A percentile compares a stretch with the other conserved stretches of the same genome.
These are phyloP conservation scores for Populus trichocarpa DNA, from an alignment of 441 rosid species.

Conservation along the genomic window DNA sequence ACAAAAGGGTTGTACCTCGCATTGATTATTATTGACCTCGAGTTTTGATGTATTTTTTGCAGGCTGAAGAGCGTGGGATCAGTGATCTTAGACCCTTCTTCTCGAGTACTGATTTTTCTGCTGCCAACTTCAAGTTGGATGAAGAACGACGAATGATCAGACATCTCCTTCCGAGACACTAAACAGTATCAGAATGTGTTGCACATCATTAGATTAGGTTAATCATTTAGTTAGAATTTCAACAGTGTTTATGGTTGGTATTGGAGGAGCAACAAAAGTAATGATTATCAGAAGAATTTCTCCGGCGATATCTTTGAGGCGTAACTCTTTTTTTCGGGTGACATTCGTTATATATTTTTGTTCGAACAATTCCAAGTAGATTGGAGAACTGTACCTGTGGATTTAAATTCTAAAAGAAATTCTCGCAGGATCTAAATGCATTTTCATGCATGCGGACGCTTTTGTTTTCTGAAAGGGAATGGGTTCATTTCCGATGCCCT, in stretches of 20 bases:
- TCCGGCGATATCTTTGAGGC: not conserved
- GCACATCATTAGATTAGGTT: not conserved
- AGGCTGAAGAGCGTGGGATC: constrained; percentile 91
- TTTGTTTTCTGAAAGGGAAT: no score
- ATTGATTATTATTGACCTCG: not conserved
- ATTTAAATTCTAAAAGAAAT: no score
- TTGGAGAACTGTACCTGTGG: no score
- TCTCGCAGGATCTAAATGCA: no score
- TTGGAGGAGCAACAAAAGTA: not conserved
- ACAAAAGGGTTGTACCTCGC: not conserved
- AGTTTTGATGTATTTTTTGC: constrained; percentile 16
- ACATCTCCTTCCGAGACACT: constrained; percentile 41
- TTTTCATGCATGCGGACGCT: no score
- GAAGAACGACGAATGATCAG: constrained; percentile 47
- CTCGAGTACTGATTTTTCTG: constrained; percentile 59
- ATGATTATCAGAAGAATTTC: not conserved
- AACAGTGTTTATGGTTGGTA: not conserved
- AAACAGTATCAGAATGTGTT: not conserved
- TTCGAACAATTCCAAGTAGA: no score
- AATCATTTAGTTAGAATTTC: not conserved
- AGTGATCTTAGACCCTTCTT: constrained; percentile 79
- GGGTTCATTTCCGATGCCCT: no score
- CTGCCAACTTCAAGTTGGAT: constrained; percentile 67
- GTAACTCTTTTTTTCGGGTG: no score
- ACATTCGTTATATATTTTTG: no score